Evolutionary conservation across 805 yeast genomes (phyloP), one percentile per base, ranked within the genome.

Genomic region (Kuraishia molischiana): DNA sequence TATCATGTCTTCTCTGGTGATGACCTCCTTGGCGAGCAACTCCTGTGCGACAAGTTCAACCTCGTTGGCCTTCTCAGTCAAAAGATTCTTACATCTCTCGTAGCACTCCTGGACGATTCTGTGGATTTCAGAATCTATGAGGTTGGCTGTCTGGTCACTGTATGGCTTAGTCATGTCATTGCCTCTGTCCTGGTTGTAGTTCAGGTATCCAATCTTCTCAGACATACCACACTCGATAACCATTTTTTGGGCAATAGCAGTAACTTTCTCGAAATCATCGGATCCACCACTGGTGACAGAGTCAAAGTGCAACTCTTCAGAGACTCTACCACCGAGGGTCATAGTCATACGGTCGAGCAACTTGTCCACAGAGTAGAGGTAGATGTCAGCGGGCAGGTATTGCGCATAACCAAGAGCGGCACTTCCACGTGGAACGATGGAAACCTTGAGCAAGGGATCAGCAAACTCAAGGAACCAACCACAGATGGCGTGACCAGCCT

Each of bases 331-430:
- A 42, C 95, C 97, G 24, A 89, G 62, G 0, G 95, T 79, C 90
- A 89, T 89, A n/a, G 83, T 77, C 87, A 89, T 87, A 46, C 94
- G 69, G 58, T 89, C 90, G 47, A 61, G 59, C 50, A 83, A 74
- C 54, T 89, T 92, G 51, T 80, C 79, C 34, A 79, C 77, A 22
- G 86, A 74, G 40, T 84, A 70, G 49, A 87, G 69, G 46, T 83
- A 85, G 50, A 81, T 82, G 58, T 89, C 97, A 21, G 87, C 85
- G 14, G 97, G 97, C 44, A 89, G 67, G 53, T 87, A 85, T 59
- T 89, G 96, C 3, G 97, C 96, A 57, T 89, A 87, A n/a, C 97
- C 97, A 39, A 87, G 66, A 11, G 95, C 95, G 36, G 95, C 95
- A 58, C 83, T 85, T 18, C 96, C 96, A 59, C 95, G 77, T 40